Evolutionary conservation across 345 rosid species (phyloP), one percentile per base, ranked within the genome.

Genomic region (Hypericum perforatum): DNA sequence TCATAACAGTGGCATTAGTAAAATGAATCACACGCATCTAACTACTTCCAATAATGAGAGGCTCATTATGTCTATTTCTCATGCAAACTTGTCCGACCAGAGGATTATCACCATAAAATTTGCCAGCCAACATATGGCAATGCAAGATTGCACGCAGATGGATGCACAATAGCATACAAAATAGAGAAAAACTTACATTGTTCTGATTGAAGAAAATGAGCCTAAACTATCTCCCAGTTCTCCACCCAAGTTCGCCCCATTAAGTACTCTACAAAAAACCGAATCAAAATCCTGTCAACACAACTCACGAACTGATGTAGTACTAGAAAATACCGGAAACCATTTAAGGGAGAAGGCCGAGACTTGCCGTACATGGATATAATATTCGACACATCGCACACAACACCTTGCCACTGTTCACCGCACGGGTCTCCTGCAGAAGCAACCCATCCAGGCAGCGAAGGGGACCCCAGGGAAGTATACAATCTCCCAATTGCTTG

Each of bases 361-460:
- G 10, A 53, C 10, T 14, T 40, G 13, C 41, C 78, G 44, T 73
- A 85, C 96, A 88, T 85, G 62, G 77, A 70, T 29, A 46, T 37
- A 11, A 80, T 77, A 45, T 72, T 76, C 7, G 97, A 74, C 52
- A 46, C 81, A 56, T 80, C 79, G 57, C 98, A 92, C 45, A 16
- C 60, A 66, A 88, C 72, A 43, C 98, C 98, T 80, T 92, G 98
- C 97, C 98, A 88, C 49, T 66, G 61, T 66, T 84, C 89, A 41
- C 76, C 91, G 68, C 98, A 92, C 0, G 98, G 98, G 70, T 92
- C 98, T 78, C 98, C 98, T 43, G 61, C 97, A 43, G 78, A 70
- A 53, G 87, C 82, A 70, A 84, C 74, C 99, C 99, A 94, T 43
- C 97, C 95, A 51, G 97, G 95, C 61, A 89, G 89, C 22, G 39